Base-by-base conservation (phyloP, 2,329 filamentous ascomycete species). In the Apiospora malaysiana region DNA sequence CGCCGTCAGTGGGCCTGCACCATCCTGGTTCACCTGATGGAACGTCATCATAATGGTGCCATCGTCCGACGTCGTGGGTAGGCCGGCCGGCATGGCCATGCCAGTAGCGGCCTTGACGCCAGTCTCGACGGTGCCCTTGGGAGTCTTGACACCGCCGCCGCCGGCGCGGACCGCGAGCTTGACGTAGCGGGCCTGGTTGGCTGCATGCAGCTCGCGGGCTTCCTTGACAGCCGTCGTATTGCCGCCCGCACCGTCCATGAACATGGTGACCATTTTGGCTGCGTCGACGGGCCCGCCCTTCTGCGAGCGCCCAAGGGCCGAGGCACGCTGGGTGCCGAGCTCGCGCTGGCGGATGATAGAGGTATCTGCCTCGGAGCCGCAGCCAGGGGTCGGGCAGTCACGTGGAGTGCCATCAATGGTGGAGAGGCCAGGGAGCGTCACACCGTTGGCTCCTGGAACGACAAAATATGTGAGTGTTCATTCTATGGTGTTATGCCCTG, bases 1-100 rank as follows among this genome's bases (percentile, higher is more conserved):
- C 21, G 89, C 89, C 32, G 82, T 86, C 69, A 91, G 81, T 3
- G 89, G 89, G 8, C 90, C 90, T 1, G 89, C 90, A 43, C 90
- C 90, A 75, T 92, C 90, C 79, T 91, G 89, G 85, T 92, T 92
- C 81, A 91, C 86, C 82, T 92, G 87, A 79, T 89, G 88, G 81
- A 88, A 91, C 73, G 85, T 88, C 86, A 92, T 85, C 72, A 83
- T 84, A 77, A 92, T 81, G 59, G 84, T 84, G 74, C 90, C 90
- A 68, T 88, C 84, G 72, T 90, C 87, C 40, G 83, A 80, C 70
- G 84, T 85, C 12, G 90, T 91, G 27, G 90, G 90, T 32, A 92
- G 81, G 72, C 90, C 89, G 23, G 77, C 77, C 1, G 77, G 70
- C 23, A 87, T 83, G 70, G 89, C 90, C 8, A 79, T 74, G 70